These are phyloP conservation scores for Penicillium pulvis DNA, from an alignment of 495 filamentous ascomycete genomes.

Conservation along the genomic window DNA sequence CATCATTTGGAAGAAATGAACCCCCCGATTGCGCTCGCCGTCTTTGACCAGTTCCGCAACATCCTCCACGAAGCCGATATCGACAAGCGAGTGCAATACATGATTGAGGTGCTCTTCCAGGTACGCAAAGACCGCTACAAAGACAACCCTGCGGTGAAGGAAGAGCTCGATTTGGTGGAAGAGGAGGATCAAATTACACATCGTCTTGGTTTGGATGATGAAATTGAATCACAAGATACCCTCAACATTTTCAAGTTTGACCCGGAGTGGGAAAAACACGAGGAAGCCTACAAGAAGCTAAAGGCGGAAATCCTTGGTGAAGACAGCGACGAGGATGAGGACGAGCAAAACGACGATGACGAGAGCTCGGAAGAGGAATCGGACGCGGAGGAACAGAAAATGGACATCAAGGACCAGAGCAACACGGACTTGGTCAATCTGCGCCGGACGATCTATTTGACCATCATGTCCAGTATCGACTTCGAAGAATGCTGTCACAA, in stretches of 20 bases:
- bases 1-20: constrained; percentile 95
- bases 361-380: constrained; percentile 81
- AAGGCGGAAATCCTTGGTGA: constrained; percentile 95
- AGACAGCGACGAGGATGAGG: constrained; percentile 75
- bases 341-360: constrained; percentile 68
- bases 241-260: constrained; percentile 97
- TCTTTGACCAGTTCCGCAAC: constrained; percentile 93
- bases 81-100: constrained; percentile 95
- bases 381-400: constrained; percentile 66
- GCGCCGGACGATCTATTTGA: constrained; percentile 91
- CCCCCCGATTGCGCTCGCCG: constrained; percentile 75
- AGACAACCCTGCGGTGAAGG: constrained; percentile 85
- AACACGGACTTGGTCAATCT: constrained; percentile 95
- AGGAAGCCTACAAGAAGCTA: constrained; percentile 83
- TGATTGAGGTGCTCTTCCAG: constrained; percentile 98
- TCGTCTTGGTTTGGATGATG: constrained; percentile 72
- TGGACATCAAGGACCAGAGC: constrained; percentile 97
- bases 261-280: constrained; percentile 83
- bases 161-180: constrained; percentile 93
- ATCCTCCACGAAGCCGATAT: constrained; percentile 96
- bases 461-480: constrained; percentile 91
- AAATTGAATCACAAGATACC: constrained; percentile 78
- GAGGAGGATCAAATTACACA: constrained; percentile 98
- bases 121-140: constrained; percentile 96
- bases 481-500: constrained; percentile 97